Conservation (phyloP, 2,329 filamentous ascomycete species). For the Pseudocercospora fuligena region DNA sequence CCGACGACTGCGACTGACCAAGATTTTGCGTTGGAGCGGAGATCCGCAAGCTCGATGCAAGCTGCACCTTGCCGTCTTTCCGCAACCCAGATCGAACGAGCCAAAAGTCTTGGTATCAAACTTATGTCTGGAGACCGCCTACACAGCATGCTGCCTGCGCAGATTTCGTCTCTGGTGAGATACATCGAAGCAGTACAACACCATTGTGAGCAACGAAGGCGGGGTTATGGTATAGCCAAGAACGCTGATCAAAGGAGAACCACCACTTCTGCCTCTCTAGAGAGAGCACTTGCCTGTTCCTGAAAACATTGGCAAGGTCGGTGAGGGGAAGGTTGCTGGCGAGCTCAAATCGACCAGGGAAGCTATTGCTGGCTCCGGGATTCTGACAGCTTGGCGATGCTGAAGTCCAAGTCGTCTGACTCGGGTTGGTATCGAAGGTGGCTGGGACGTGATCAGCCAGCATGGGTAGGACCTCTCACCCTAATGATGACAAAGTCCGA, state of each 20-base stretch:
- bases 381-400: constrained; percentile 1
- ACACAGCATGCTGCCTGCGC: background rate
- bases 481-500: background rate
- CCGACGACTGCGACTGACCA: background rate
- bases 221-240: background rate
- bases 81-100: background rate
- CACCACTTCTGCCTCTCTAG: background rate
- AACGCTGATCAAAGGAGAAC: background rate
- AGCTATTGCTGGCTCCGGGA: background rate
- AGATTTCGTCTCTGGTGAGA: background rate
- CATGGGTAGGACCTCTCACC: background rate
- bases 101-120: constrained; percentile 1
- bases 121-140: background rate
- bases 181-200: too few species aligned
- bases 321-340: background rate
- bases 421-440: background rate
- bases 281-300: background rate
- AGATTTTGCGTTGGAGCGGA: background rate
- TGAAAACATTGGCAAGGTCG: background rate
- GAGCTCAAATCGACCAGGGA: background rate
- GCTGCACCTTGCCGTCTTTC: background rate
- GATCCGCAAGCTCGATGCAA: constrained; percentile 10
- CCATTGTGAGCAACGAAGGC: background rate
- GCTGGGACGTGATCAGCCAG: background rate
- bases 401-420: background rate